These are phyloP conservation scores for Acmispon strigosus DNA, from an alignment of 306 rosid species.

Conservation along the genomic window DNA sequence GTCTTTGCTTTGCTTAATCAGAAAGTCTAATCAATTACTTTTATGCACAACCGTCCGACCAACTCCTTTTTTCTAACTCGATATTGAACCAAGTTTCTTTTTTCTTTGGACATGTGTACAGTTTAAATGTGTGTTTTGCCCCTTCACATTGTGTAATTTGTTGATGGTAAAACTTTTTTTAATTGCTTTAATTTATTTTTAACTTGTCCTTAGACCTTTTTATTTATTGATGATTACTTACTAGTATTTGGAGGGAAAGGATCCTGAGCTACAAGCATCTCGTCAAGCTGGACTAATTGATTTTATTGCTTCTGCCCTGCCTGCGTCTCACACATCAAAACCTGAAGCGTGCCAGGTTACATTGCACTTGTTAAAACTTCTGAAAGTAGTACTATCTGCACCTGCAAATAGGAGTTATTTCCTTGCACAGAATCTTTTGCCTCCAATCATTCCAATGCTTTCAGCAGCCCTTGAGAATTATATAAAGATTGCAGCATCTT, in stretches of 20 bases:
- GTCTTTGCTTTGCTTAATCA: conserved; percentile 5
- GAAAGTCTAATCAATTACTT: neutral
- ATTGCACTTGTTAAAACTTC: conserved; percentile 74
- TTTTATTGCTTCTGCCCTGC: conserved; percentile 95
- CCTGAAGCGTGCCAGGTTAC: conserved; percentile 96
- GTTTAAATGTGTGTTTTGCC: neutral
- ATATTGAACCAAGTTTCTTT: conserved; percentile 5
- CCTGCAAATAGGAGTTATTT: conserved; percentile 89
- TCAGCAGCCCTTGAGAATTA: conserved; percentile 95
- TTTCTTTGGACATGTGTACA: neutral
- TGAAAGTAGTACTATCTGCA: conserved; percentile 67
- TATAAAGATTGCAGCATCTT: conserved; percentile 89
- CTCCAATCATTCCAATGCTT: conserved; percentile 93
- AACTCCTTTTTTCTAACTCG: neutral
- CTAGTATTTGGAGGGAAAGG: conserved; percentile 93
- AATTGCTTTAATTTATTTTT: conserved; percentile 11
- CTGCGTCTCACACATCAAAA: conserved; percentile 95
- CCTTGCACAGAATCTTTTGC: conserved; percentile 84
- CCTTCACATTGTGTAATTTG: conserved; percentile 11
- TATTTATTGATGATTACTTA: conserved; percentile 7
- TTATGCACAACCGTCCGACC: too few species aligned
- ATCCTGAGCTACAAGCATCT: conserved; percentile 87
- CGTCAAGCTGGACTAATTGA: conserved; percentile 96
- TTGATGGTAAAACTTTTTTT: neutral
- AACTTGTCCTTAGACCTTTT: conserved; percentile 3